Base-by-base conservation (phyloP, 2,329 filamentous ascomycete species). In the Monosporascus sp. region DNA sequence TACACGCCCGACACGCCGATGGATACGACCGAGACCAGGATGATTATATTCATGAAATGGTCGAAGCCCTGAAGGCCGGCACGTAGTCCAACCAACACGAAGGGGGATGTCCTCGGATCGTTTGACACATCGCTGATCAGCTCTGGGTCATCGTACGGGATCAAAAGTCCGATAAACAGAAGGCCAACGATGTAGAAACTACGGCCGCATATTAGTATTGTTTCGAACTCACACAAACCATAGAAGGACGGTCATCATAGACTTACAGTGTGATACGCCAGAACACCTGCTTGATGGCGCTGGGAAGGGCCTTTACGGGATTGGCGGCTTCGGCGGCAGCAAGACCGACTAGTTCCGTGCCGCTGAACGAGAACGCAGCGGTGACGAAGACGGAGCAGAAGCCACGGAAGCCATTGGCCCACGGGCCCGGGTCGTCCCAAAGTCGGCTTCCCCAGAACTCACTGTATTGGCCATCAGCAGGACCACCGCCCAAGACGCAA, bases 261-360 rank as follows among this genome's bases (percentile, higher is more conserved):
- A 58, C 65, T 60, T 57, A 69, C 56, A 81, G 65, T 0, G 75
- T 79, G 55, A 81, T 81, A 59, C 79, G 77, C 78, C 78, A 81
- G 54, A 81, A 81, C 35, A 81, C 89, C 66, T 95, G 91, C 74
- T 94, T 95, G 63, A 93, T 86, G 5, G 91, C 91, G 2, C 84
- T 85, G 0, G 91, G 91, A 1, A 96, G 78, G 0, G 86, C 82
- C 65, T 88, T 85, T 53, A 82, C 78, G 0, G 88, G 88, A 64
- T 89, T 89, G 9, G 74, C 71, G 0, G 87, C 82, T 69, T 91
- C 88, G 7, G 86, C 87, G 1, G 87, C 87, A 3, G 87, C 86
- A 3, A 91, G 77, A 60, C 87, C 87, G n/a, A 90, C 86, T 2
- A 89, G 74, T 65, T 90, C 87, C 0, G 87, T 89, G 16, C 87